These are phyloP conservation scores for Diaporthe batatas DNA, from an alignment of 2,329 filamentous ascomycete species.

Conservation along the genomic window DNA sequence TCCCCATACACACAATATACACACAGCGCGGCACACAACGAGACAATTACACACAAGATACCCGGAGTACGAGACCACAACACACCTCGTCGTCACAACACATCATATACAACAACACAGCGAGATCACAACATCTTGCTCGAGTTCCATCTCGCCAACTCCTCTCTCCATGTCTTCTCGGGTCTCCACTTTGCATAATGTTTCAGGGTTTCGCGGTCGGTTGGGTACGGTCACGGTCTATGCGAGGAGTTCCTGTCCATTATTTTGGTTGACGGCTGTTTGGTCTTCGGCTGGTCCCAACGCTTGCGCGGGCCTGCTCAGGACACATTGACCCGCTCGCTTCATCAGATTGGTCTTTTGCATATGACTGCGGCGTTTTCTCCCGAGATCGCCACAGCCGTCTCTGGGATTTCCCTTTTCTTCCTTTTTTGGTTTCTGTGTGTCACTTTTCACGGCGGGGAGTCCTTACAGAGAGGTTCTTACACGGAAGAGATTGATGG, in stretches of 20 bases:
- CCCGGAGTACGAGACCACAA: slow-evolving; percentile 45
- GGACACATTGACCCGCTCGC: slow-evolving; percentile 8
- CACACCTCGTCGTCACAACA: slow-evolving; percentile 28
- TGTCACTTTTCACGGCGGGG: neutral
- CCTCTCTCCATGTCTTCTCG: slow-evolving; percentile 43
- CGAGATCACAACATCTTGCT: slow-evolving; percentile 21
- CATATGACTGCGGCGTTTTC: slow-evolving; percentile 38
- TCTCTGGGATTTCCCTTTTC: neutral
- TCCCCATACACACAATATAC: slow-evolving; percentile 32
- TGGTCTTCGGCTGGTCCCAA: slow-evolving; percentile 19
- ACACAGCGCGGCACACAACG: slow-evolving; percentile 40
- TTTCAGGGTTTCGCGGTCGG: slow-evolving; percentile 29
- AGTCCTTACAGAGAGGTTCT: slow-evolving; percentile 26
- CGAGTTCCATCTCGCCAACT: slow-evolving; percentile 31
- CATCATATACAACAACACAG: slow-evolving; percentile 14
- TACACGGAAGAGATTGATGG: slow-evolving; percentile 32
- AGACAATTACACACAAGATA: slow-evolving; percentile 45
- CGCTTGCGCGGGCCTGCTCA: slow-evolving; percentile 1
- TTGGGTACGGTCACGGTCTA: slow-evolving; percentile 36
- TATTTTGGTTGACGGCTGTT: slow-evolving; percentile 21
- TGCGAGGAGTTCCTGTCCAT: slow-evolving; percentile 11
- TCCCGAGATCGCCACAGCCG: neutral
- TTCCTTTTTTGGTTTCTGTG: neutral
- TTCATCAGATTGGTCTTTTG: slow-evolving; percentile 30
- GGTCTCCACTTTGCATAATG: slow-evolving; percentile 36